Evolutionary conservation across 768 basidiomycete genomes (phyloP).

Genomic region (Tulasnella sp.): DNA sequence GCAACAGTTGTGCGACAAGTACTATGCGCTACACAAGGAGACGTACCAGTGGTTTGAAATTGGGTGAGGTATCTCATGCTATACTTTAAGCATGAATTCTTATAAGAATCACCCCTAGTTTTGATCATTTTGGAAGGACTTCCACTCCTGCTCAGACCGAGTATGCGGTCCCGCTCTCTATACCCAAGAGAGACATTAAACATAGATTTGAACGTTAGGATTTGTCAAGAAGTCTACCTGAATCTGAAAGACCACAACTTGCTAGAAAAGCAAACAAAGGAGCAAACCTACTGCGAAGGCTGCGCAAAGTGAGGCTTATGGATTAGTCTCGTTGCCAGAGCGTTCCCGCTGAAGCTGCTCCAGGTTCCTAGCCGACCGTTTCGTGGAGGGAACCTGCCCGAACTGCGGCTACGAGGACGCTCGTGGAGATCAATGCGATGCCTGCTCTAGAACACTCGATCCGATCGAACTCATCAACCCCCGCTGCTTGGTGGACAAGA

Average conservation of each 20-base stretch:
- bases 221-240: constrained; percentile 83
- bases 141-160: constrained; percentile 86
- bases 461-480: constrained; percentile 92
- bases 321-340: background rate
- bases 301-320: constrained; percentile 63
- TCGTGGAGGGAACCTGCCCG: constrained; percentile 96
- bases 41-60: constrained; percentile 99
- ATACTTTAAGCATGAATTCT: background rate
- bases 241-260: constrained; percentile 75
- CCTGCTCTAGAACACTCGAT: constrained; percentile 86
- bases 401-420: constrained; percentile 91
- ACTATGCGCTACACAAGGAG: constrained; percentile 79
- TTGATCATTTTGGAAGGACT: constrained; percentile 95
- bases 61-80: constrained; percentile 49
- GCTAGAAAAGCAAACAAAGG: constrained; percentile 78
- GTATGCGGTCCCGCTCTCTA: constrained; percentile 45
- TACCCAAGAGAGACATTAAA: background rate
- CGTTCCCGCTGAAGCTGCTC: background rate
- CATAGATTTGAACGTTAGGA: constrained; percentile 46
- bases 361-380: constrained; percentile 94
- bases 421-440: constrained; percentile 96
- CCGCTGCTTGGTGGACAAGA: constrained; percentile 83
- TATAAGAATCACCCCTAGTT: constrained; percentile 47
- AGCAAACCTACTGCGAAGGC: constrained; percentile 93
- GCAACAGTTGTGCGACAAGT: constrained; percentile 82